These are phyloP conservation scores for Hypoxylon fuscum DNA, from an alignment of 495 filamentous ascomycete genomes.

Conservation along the genomic window DNA sequence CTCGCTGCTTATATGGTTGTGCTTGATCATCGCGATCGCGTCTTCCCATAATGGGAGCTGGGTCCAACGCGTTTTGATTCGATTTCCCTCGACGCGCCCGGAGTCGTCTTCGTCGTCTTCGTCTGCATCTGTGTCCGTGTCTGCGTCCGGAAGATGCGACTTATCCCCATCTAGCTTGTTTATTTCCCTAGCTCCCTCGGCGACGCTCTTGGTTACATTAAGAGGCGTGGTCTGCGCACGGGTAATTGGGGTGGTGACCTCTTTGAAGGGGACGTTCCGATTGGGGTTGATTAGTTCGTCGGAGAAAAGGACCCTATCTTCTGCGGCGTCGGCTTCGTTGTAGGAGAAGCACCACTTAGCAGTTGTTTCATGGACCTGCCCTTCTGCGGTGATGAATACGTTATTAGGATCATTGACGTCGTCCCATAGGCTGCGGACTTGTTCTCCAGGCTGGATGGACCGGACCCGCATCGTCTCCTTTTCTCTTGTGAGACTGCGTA, in stretches of 20 bases:
- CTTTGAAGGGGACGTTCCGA: conserved; percentile 48
- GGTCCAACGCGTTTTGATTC: conserved; percentile 13
- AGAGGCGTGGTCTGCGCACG: conserved; percentile 41
- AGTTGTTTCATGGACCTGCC: conserved; percentile 19
- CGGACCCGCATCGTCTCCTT: conserved; percentile 49
- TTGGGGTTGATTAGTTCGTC: conserved; percentile 44
- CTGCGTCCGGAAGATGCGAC: conserved; percentile 9
- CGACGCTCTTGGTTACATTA: conserved; percentile 40
- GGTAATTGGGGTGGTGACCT: conserved; percentile 50
- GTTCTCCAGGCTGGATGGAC: conserved; percentile 52
- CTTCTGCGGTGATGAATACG: conserved; percentile 32
- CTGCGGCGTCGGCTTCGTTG: conserved; percentile 55
- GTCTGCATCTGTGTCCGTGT: conserved; percentile 1
- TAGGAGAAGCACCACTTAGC: conserved; percentile 48
- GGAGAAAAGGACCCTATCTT: conserved; percentile 58
- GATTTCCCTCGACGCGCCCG: conserved; percentile 5
- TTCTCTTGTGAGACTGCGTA: conserved; percentile 51
- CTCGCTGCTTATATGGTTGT: conserved; percentile 19
- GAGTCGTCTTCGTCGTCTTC: conserved; percentile 18
- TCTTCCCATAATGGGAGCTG: conserved; percentile 29
- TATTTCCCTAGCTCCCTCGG: conserved; percentile 26
- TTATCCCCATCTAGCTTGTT: conserved; percentile 19
- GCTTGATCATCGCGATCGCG: conserved; percentile 27
- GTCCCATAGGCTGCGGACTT: conserved; percentile 51
- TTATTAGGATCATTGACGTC: conserved; percentile 40